These are phyloP conservation scores for Rhizoclosmatium globosum DNA, from an alignment of 192 early-diverging fungal species.

Conservation along the genomic window DNA sequence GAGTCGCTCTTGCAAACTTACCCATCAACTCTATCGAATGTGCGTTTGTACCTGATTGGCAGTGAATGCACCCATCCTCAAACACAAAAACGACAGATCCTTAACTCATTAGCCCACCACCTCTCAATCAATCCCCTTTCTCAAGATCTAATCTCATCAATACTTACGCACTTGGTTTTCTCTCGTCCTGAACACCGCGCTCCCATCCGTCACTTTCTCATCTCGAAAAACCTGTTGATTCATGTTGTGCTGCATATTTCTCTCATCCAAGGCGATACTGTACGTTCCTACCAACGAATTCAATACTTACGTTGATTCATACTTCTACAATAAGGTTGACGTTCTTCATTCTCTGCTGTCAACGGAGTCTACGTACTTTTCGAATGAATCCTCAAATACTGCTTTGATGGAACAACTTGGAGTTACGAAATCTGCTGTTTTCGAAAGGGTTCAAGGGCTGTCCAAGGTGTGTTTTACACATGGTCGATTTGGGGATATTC, in stretches of 20 bases:
- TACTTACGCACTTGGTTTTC: neutral
- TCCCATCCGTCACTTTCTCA: neutral
- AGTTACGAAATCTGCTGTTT: neutral
- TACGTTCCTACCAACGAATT: neutral
- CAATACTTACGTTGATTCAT: neutral
- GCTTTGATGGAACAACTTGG: slow-evolving; percentile 4
- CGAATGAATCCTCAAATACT: neutral
- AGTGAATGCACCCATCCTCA: too few species aligned
- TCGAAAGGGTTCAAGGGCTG: slow-evolving; percentile 23
- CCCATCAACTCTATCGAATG: too few species aligned
- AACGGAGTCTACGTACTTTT: slow-evolving; percentile 3
- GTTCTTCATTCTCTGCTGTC: neutral
- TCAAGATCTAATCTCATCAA: neutral
- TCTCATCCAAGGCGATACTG: neutral
- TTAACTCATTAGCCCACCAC: too few species aligned
- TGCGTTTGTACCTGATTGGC: too few species aligned
- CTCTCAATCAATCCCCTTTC: neutral
- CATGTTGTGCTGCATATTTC: neutral
- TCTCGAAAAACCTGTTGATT: neutral
- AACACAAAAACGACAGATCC: too few species aligned
- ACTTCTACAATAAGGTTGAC: neutral
- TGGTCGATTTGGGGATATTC: too few species aligned
- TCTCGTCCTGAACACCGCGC: neutral
- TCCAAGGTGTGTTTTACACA: too few species aligned
- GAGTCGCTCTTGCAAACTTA: too few species aligned